Base-by-base conservation (phyloP, 2,329 filamentous ascomycete species). In the Exophiala sp. region DNA sequence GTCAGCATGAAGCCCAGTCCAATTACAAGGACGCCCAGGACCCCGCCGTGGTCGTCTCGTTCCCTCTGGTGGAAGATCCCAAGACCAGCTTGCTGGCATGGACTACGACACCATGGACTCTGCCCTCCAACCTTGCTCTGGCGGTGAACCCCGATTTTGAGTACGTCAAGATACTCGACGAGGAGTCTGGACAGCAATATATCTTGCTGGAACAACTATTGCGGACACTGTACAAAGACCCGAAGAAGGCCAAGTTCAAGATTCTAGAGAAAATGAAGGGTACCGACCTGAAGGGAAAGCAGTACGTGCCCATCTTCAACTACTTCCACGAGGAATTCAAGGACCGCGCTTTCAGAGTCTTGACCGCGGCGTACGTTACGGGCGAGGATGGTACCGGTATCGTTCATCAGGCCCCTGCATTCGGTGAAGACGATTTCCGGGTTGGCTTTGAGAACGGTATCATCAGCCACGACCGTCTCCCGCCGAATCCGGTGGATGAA, bases 11-110 rank as follows among this genome's bases (percentile, higher is more conserved):
- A 69, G 84, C 88, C 40, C 86, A 87, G 59, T 86, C 94, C 64
- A 94, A 95, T 68, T 91, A 94, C 70, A 87, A 91, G 67, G 86
- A 91, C 58, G 82, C 88, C 2, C 86, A 85, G 50, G 88, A 95
- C 61, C 88, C 88, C 2, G 86, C 88, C 29, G 77, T 94, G 13
- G 85, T 94, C 18, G 82, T 94, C 21, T 79, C 85, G 0, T 95
- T 95, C 64, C 88, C 88, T 7, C 76, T 95, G 1, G 63, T 88
- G 10, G 78, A 85, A 23, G 84, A 88, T 54, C 79, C 85, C 2
- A 78, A 82, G 53, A 86, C 85, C 13, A 76, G 75, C 57, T 74
- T 94, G 37, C 73, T 94, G 21, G 86, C 85, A 38, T 94, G 86
- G 86, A 94, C 88, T 7, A 90, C 86, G 2, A 90, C 86, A 1